A percentile compares a stretch with the other conserved stretches of the same genome.
Conservation (phyloP, 2,329 filamentous ascomycete genomes). For the Stagonosporopsis chrysanthemi region DNA sequence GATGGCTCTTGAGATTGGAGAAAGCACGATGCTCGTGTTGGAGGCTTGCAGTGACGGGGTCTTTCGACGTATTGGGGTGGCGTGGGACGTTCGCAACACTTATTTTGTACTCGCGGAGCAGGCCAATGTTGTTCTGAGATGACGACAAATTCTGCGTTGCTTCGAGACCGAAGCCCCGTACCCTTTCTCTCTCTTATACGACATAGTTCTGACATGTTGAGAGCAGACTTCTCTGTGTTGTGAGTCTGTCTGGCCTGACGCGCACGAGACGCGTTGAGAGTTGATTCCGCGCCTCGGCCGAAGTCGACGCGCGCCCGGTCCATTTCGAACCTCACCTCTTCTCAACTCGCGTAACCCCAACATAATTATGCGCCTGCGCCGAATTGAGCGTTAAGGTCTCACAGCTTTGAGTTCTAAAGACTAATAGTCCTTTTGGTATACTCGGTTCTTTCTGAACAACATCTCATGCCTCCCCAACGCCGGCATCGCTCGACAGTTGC, state of each 20-base stretch:
- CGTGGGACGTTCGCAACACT: neutral
- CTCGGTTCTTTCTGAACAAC: neutral
- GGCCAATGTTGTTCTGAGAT: neutral
- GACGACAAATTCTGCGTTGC: neutral
- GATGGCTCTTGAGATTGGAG: neutral
- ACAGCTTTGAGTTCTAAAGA: neutral
- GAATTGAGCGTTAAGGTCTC: neutral
- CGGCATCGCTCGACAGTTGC: slow-evolving; percentile 17
- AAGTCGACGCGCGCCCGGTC: neutral
- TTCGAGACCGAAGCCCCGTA: no score
- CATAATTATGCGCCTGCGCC: neutral
- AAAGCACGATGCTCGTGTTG: neutral
- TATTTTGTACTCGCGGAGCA: neutral
- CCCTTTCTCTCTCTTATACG: no score
- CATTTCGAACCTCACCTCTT: neutral
- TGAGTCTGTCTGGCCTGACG: neutral
- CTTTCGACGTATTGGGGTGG: neutral
- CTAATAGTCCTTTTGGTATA: neutral
- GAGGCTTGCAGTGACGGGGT: neutral
- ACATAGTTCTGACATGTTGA: no score
- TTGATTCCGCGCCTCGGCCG: neutral
- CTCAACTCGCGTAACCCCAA: neutral
- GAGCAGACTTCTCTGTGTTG: neutral
- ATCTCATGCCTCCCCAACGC: slow-evolving; percentile 9
- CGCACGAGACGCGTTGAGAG: neutral